phyloP scores from a whole-genome alignment of 1,284 basidiomycete species.

The Trichosporon inkin region DNA sequence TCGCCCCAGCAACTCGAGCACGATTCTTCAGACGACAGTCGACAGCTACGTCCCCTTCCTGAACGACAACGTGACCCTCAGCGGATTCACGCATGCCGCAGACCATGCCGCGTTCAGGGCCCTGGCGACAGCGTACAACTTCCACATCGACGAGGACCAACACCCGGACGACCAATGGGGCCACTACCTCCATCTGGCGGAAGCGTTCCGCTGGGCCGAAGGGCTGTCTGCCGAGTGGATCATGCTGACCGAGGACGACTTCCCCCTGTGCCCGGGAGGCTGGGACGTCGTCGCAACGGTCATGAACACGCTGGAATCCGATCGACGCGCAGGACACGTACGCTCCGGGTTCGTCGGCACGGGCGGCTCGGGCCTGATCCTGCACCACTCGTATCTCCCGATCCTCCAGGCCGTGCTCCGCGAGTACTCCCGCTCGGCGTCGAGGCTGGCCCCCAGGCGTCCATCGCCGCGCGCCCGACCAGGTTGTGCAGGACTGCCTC shows the following conservation, averaged over 20 bases:
- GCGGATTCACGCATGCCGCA: slow-evolving; percentile 15
- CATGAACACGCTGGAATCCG: slow-evolving; percentile 15
- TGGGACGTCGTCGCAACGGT: slow-evolving; percentile 20
- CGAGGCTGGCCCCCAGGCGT: slow-evolving; percentile 1
- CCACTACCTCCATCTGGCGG: slow-evolving; percentile 19
- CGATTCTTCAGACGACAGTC: slow-evolving; percentile 13
- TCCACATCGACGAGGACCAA: slow-evolving; percentile 13
- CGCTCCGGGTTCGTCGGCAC: slow-evolving; percentile 19
- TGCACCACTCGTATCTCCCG: slow-evolving; percentile 17
- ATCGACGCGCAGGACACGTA: not conserved
- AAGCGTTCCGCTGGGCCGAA: slow-evolving; percentile 17
- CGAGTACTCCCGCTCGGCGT: not conserved
- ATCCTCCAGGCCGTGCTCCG: slow-evolving; percentile 11
- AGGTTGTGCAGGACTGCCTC: slow-evolving; percentile 19
- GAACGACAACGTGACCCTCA: not conserved
- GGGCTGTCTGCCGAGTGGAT: slow-evolving; percentile 14
- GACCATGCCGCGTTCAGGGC: slow-evolving; percentile 4
- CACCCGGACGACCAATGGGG: slow-evolving; percentile 14
- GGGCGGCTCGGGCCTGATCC: slow-evolving; percentile 19
- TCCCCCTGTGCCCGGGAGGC: slow-evolving; percentile 18
- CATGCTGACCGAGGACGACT: slow-evolving; percentile 26
- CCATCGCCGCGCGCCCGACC: slow-evolving; percentile 12
- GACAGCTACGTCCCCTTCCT: slow-evolving; percentile 11
- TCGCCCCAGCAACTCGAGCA: slow-evolving; percentile 5
- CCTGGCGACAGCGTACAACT: not conserved